Evolutionary conservation across 257 asterid species (phyloP), one percentile per base, ranked within the genome.

Genomic region (Scutellaria galericulata): DNA sequence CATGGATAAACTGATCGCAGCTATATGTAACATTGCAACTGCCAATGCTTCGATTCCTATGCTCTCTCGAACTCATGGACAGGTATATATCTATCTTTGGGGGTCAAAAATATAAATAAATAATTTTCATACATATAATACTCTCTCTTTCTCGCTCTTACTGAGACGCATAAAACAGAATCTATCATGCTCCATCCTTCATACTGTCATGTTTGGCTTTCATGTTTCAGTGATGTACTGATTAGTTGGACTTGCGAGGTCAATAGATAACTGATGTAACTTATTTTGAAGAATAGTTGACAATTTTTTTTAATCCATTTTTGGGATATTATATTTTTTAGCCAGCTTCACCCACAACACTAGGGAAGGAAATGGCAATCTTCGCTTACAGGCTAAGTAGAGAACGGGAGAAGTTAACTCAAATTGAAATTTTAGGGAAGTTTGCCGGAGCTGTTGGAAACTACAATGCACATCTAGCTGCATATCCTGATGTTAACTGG

Each of bases 371-470:
- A 79, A 82, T 87, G 88, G 85, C 89, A 18, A 77, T 82, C 13
- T 87, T 84, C 70, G 86, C 86, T 15, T 77, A 82, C 70, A 81
- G 92, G 66, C 81, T 87, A 52, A 75, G 81, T 58, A 63, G 40
- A 62, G 85, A 87, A 75, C 31, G 79, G 12, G 68, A 74, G 59
- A 71, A 79, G 70, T 20, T 87, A 50, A 67, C 78, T 7, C 78
- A 48, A 69, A 58, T 64, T 61, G 82, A 82, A 55, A 66, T 84
- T 52, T 72, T 87, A 41, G 92, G 92, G n/a, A 87, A 84, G 83
- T 84, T 84, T 75, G 92, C 88, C 63, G 92, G 92, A 56, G 92
- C 92, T 61, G 92, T 86, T 80, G 92, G 92, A 77, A 86, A 86
- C 76, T 86, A 86, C 72, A 86, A 84, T 73, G 89, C 92, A 12